Evolutionary conservation across 768 basidiomycete genomes (phyloP).

Genomic region (Cystoderma amianthinum): DNA sequence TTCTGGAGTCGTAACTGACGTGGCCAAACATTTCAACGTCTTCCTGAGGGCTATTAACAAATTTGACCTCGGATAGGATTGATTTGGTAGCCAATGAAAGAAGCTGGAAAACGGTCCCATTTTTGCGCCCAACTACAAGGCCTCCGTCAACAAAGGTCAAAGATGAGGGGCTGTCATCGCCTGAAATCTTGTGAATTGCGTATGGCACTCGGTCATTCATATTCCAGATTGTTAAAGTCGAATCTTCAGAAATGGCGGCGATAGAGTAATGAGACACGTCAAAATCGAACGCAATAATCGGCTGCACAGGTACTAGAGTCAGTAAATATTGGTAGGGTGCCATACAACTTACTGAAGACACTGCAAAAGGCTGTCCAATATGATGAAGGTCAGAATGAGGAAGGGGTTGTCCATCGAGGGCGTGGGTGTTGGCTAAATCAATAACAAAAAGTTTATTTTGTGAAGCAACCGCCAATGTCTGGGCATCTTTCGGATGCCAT

Average conservation of each 20-base stretch:
- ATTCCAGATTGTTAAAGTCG: conserved; percentile 78
- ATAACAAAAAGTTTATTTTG: conserved; percentile 70
- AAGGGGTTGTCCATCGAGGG: conserved; percentile 58
- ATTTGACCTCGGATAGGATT: conserved; percentile 74
- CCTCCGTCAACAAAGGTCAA: conserved; percentile 82
- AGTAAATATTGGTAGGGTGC: neutral
- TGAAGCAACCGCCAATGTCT: conserved; percentile 79
- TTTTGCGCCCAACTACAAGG: conserved; percentile 78
- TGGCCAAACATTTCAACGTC: conserved; percentile 88
- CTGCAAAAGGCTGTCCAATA: conserved; percentile 60
- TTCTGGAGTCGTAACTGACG: conserved; percentile 76
- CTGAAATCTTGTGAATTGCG: conserved; percentile 68
- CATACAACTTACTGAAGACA: conserved; percentile 53
- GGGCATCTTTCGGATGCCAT: conserved; percentile 81
- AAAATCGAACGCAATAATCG: conserved; percentile 80
- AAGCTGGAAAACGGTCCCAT: conserved; percentile 80
- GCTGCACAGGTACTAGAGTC: conserved; percentile 30
- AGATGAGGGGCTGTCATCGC: conserved; percentile 78
- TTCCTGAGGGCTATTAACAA: conserved; percentile 62
- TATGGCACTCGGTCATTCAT: conserved; percentile 72
- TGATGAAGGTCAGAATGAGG: conserved; percentile 63
- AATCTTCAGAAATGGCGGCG: conserved; percentile 79
- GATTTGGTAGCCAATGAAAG: conserved; percentile 68
- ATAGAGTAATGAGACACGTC: conserved; percentile 72
- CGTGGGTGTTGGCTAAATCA: conserved; percentile 58